Base-by-base conservation (phyloP, 495 filamentous ascomycete genomes). In the Aspergillus ostianus region DNA sequence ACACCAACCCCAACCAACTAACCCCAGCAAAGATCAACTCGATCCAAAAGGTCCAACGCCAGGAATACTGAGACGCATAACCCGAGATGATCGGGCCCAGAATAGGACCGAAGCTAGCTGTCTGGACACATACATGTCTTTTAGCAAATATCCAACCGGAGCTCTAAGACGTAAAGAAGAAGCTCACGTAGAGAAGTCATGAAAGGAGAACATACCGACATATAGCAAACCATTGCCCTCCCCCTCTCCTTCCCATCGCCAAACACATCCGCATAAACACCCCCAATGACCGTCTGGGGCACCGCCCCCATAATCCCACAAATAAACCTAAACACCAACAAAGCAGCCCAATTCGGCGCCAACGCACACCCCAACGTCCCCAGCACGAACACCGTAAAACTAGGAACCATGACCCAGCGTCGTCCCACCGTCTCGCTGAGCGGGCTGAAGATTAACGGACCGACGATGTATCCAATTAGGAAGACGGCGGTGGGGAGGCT, bases 401-500 rank as follows among this genome's bases (percentile, higher is more conserved):
- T 82, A 36, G 68, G 74, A 0, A 86, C 70, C 59, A 88, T 86
- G 44, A 90, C 80, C 8, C 73, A 70, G 64, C 78, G 83, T n/a
- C 90, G 79, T 17, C 90, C 89, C 63, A 87, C 84, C 1, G 85
- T 82, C 64, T 92, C 89, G 62, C 85, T 89, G 12, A 91, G 65
- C 0, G 89, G 89, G 2, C 86, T 87, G 70, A 87, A 90, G 4
- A 87, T 58, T 12, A 90, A 54, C 2, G 88, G 86, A 0, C 87
- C 88, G 15, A 88, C 67, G 13, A 86, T 77, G 61, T 90, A 91
- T 30, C 88, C 90, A 23, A 92, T 77, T 0, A 92, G 76, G 58
- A 85, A 94, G 1, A 92, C 82, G 0, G 88, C 89, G 0, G 89
- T 90, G 12, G 90, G 90, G 7, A 94, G 77, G 19, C 88, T 84